These are phyloP conservation scores for Trichoderma aggressivum DNA, from an alignment of 2,329 filamentous ascomycete genomes.

Conservation along the genomic window DNA sequence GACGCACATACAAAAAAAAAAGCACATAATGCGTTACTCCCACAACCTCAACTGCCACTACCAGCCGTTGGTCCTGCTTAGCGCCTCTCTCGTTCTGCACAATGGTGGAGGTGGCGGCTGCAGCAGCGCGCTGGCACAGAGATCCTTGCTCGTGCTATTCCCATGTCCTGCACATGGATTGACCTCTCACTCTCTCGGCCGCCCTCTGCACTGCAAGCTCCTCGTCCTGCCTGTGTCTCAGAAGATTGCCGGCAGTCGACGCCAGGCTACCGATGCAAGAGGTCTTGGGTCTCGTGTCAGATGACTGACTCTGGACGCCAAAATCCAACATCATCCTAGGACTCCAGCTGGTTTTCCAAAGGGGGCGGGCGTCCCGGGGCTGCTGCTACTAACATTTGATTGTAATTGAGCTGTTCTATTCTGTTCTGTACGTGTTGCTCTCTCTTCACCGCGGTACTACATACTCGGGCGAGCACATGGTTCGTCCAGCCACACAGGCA, in stretches of 20 bases:
- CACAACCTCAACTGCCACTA: not conserved
- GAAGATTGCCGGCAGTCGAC: slow-evolving; percentile 8
- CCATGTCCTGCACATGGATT: slow-evolving; percentile 2
- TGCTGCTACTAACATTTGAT: not conserved
- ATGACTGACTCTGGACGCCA: slow-evolving; percentile 17
- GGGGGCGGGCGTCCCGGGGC: not conserved
- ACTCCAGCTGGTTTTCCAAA: not conserved
- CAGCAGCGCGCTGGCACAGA: slow-evolving; percentile 16
- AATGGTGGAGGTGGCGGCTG: slow-evolving; percentile 14
- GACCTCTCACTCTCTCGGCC: not conserved
- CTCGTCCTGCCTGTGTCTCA: not conserved
- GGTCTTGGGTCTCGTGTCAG: slow-evolving; percentile 12
- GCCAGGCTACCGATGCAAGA: slow-evolving; percentile 13
- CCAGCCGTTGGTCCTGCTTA: slow-evolving; percentile 14
- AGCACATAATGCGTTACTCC: not conserved
- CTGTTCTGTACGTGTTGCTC: not conserved
- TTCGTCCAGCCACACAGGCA: slow-evolving; percentile 5
- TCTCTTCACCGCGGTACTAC: not conserved
- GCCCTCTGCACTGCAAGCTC: not conserved
- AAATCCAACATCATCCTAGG: slow-evolving; percentile 13
- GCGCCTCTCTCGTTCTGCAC: slow-evolving; percentile 10
- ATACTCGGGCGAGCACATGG: not conserved
- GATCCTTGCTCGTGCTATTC: slow-evolving; percentile 8
- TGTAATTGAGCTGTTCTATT: not conserved
- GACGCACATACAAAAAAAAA: slow-evolving; percentile 9